phyloP scores from a whole-genome alignment of 169 alveolate genomes.

The Cryptosporidium parvum region DNA sequence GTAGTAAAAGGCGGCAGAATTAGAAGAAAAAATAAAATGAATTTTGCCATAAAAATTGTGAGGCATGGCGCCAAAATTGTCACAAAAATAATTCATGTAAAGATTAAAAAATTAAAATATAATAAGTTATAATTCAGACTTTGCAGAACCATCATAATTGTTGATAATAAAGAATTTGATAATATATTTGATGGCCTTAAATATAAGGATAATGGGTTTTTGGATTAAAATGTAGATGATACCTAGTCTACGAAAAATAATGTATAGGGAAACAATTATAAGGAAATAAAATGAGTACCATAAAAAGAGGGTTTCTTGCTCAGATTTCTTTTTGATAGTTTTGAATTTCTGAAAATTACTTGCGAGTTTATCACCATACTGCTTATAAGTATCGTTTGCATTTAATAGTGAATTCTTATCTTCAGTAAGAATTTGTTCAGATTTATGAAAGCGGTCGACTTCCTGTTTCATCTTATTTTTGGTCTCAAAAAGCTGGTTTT shows the following conservation, averaged over 20 bases:
- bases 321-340: slow-evolving; percentile 13
- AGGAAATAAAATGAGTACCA: slow-evolving; percentile 68
- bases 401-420: background rate
- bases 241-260: slow-evolving; percentile 53
- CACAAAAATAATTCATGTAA: background rate
- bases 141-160: background rate
- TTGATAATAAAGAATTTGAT: background rate
- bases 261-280: slow-evolving; percentile 11
- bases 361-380: slow-evolving; percentile 17
- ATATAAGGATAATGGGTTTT: slow-evolving; percentile 30
- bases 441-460: slow-evolving; percentile 39
- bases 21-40: background rate
- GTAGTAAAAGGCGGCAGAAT: background rate
- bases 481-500: slow-evolving; percentile 38
- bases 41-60: background rate
- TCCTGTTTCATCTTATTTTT: slow-evolving; percentile 46
- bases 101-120: background rate
- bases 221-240: slow-evolving; percentile 12
- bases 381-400: slow-evolving; percentile 11
- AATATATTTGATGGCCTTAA: background rate
- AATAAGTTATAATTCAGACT: background rate
- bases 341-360: background rate
- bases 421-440: slow-evolving; percentile 40
- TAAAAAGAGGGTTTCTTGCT: slow-evolving; percentile 27
- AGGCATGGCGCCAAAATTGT: background rate